Base-by-base conservation (phyloP, 75 land plant species). In the Selaginella moellendorffii region DNA sequence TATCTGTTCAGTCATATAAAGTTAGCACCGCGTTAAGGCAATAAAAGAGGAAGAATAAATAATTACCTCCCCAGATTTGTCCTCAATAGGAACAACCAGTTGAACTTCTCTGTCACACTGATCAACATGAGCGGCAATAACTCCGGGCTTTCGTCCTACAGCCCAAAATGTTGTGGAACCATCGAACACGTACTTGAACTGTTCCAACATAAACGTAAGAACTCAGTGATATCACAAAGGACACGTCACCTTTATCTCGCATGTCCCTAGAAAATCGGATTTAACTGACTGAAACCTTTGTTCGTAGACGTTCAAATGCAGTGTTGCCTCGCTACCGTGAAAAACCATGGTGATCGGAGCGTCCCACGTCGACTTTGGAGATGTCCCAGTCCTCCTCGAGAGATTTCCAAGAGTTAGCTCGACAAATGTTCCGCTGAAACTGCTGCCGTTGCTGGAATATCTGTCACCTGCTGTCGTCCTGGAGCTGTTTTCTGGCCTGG, bases 151-250 rank as follows among this genome's bases (percentile, higher is more conserved):
- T 24, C 65, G 65, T 61, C 99, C 99, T 25, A 83, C 62, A 30
- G 97, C 91, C 99, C 99, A 95, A 71, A 86, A 95, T 63, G 66
- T 80, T 25, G 87, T 95, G n/a, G 97, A 84, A 62, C 79, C 96
- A 78, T 95, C 99, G 30, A 63, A 77, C 52, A 74, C 80, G 72
- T 95, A 90, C 62, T 72, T 86, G 54, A 95, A 52, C 99, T 95
- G 82, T 20, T 24, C 2, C 63, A 36, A 5, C 46, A 36, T 14
- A 36, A 36, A 67, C 20, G 22, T 65, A n/a, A 17, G 26, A 14
- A 25, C 28, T 19, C 14, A 24, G 24, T 51, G 52, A 25, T 21
- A 29, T 54, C 24, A 28, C 28, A 52, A 27, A 28, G 21, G 27
- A 56, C 30, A 10, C n/a, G 46, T 71, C 29, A 95, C 99, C 97